A percentile compares a stretch with the other conserved stretches of the same genome.
phyloP scores from a whole-genome alignment of 768 basidiomycete species.

The Hemileccinum impolitum region DNA sequence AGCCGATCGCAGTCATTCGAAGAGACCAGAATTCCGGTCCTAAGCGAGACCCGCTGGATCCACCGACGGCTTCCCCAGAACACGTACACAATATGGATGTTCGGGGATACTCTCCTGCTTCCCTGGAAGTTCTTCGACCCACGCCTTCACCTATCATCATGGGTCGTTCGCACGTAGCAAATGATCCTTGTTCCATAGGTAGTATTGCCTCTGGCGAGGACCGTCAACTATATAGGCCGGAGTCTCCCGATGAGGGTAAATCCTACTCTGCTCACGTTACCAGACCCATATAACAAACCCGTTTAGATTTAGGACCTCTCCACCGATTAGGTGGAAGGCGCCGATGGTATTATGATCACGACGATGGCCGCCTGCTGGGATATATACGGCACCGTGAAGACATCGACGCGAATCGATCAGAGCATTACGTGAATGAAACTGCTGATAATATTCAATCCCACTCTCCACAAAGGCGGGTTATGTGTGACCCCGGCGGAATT shows the following conservation, averaged over 20 bases:
- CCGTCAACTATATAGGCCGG: too few relatives aligned
- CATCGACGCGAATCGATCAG: not conserved
- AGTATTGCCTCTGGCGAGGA: not conserved
- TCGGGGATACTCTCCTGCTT: not conserved
- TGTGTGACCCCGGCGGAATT: not conserved
- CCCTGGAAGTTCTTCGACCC: not conserved
- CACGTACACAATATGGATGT: not conserved
- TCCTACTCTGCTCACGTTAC: too few relatives aligned
- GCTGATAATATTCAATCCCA: not conserved
- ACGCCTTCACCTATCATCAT: not conserved
- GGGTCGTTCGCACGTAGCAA: too few relatives aligned
- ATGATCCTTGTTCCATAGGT: too few relatives aligned
- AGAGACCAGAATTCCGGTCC: not conserved
- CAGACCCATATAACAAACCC: too few relatives aligned
- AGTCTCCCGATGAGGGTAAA: too few relatives aligned
- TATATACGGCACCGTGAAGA: too few relatives aligned
- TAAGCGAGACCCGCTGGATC: not conserved
- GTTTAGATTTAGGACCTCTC: too few relatives aligned
- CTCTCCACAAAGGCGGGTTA: not conserved
- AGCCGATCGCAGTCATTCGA: too few relatives aligned
- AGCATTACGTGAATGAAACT: not conserved
- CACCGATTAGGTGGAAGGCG: too few relatives aligned
- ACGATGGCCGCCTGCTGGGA: too few relatives aligned
- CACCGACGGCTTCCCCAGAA: not conserved
- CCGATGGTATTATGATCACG: too few relatives aligned